Percentiles rank a stretch among this genome's conserved stretches.
These are phyloP conservation scores for Sonneratia caseolaris DNA, from an alignment of 345 rosid species.

Conservation along the genomic window DNA sequence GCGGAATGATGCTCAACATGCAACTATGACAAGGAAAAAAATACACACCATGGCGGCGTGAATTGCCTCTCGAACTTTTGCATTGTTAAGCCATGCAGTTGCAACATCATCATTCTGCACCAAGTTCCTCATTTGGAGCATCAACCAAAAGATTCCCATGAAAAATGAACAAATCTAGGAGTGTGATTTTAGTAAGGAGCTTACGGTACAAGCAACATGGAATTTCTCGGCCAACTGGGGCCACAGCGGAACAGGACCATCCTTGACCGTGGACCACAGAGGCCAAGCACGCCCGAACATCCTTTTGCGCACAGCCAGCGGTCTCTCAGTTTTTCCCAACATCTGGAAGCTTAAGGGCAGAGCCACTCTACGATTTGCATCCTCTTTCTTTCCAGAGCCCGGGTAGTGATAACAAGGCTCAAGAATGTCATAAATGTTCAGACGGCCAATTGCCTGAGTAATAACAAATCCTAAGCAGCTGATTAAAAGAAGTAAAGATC, in stretches of 20 bases:
- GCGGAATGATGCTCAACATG: background rate
- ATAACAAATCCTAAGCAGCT: background rate
- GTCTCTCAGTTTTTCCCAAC: conserved; percentile 18
- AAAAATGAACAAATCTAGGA: background rate
- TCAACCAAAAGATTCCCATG: background rate
- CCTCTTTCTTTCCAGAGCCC: background rate
- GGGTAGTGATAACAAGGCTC: conserved; percentile 35
- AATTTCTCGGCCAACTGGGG: conserved; percentile 16
- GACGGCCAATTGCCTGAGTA: conserved; percentile 21
- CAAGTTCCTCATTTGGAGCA: background rate
- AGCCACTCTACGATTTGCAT: background rate
- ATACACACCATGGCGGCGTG: conserved; percentile 23
- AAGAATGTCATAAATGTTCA: conserved; percentile 43
- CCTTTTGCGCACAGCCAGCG: conserved; percentile 24
- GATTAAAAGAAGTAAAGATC: background rate
- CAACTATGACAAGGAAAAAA: background rate
- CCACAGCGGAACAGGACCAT: conserved; percentile 27
- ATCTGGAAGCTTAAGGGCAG: conserved; percentile 18
- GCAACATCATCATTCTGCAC: conserved; percentile 31
- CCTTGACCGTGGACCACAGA: conserved; percentile 21
- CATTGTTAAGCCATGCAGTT: conserved; percentile 28
- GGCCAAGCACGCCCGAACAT: conserved; percentile 46
- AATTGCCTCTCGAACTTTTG: conserved; percentile 26
- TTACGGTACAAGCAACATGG: conserved; percentile 27
- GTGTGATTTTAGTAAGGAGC: conserved; percentile 13